Conservation (phyloP, 148 eudicot species). For the Chenopodium quinoa region DNA sequence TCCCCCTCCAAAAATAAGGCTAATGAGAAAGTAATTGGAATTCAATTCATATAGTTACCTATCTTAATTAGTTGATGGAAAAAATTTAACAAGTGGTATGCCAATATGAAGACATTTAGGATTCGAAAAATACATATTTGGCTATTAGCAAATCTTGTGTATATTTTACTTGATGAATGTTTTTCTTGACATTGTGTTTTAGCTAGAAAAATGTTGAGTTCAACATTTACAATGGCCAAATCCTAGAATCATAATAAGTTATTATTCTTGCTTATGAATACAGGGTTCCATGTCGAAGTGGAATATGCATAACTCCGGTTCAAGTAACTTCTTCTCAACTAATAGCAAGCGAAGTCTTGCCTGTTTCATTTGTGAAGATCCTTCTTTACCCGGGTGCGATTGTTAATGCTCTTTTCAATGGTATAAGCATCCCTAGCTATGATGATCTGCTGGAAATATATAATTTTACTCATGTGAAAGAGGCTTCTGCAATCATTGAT, state of each 20-base stretch:
- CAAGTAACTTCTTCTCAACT: slow-evolving; percentile 50
- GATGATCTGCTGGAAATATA: slow-evolving; percentile 33
- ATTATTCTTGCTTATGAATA: background rate
- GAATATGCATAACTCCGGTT: slow-evolving; percentile 52
- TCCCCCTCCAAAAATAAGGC: no score
- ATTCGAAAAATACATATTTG: background rate
- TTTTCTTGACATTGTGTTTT: background rate
- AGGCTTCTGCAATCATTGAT: slow-evolving; percentile 28
- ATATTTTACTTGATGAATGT: background rate
- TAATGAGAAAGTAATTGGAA: no score
- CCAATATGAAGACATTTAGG: no score
- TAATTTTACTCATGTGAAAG: slow-evolving; percentile 26
- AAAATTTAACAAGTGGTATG: no score
- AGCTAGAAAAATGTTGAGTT: background rate
- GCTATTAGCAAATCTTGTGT: background rate
- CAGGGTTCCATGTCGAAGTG: slow-evolving; percentile 60
- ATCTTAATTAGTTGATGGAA: no score
- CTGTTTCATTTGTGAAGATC: slow-evolving; percentile 35
- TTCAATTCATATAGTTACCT: no score
- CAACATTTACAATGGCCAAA: background rate
- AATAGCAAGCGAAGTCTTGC: slow-evolving; percentile 45
- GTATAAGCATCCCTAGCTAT: slow-evolving; percentile 38
- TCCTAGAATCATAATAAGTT: background rate
- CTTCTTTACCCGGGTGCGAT: slow-evolving; percentile 56
- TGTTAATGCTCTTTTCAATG: slow-evolving; percentile 35